A percentile compares a stretch with the other conserved stretches of the same genome.
Conservation (phyloP, 805 yeast genomes). For the Sugiyamaella chiloensis region DNA sequence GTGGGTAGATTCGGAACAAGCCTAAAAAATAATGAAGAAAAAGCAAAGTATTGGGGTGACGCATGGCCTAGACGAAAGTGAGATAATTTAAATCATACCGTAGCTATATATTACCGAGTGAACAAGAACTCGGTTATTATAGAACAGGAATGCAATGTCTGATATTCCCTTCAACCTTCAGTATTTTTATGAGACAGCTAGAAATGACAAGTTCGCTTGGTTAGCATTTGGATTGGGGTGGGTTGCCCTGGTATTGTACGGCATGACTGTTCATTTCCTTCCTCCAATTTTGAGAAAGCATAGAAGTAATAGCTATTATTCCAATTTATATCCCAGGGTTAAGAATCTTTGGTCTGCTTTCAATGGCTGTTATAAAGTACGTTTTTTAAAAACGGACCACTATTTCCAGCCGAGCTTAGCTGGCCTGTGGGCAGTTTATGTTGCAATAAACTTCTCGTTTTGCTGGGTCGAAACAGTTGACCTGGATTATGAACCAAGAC, state of each 20-base stretch:
- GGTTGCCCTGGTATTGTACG: constrained; percentile 36
- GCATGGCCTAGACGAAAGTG: too few relatives aligned
- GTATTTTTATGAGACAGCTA: constrained; percentile 37
- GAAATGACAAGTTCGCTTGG: constrained; percentile 41
- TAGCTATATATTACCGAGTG: too few relatives aligned
- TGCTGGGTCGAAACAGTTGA: constrained; percentile 37
- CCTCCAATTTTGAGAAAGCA: constrained; percentile 35
- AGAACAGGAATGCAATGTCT: too few relatives aligned
- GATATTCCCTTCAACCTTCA: constrained; percentile 40
- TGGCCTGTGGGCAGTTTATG: constrained; percentile 31
- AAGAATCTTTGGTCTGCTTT: constrained; percentile 33
- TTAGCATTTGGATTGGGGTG: constrained; percentile 33
- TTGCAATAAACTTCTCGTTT: constrained; percentile 35
- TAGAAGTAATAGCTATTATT: neutral
- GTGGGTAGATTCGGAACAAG: too few relatives aligned
- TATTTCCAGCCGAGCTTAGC: constrained; percentile 44
- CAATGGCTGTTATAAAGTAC: constrained; percentile 29
- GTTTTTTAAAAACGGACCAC: constrained; percentile 2
- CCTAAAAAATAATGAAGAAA: too few relatives aligned
- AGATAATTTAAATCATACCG: too few relatives aligned
- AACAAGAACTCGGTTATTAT: too few relatives aligned
- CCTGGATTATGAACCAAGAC: constrained; percentile 39
- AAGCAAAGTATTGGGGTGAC: too few relatives aligned
- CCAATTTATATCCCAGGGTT: constrained; percentile 30
- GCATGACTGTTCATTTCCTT: constrained; percentile 43